Base-by-base conservation (phyloP, 176 grass and related monocot species). In the Oryza brachyantha region DNA sequence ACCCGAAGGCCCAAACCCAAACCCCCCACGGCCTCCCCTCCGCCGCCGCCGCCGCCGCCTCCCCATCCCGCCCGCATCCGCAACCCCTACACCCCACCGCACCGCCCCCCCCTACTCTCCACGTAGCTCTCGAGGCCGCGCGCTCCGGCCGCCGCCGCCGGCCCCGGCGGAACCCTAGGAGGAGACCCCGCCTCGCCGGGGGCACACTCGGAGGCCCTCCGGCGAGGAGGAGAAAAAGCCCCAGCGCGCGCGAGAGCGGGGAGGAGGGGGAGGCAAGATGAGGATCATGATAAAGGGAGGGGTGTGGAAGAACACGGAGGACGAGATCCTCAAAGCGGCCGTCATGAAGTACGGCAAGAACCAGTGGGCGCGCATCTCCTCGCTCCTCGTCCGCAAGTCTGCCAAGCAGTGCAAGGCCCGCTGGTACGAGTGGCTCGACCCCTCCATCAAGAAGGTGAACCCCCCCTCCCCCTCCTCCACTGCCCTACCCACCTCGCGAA, bases 271-370 rank as follows among this genome's bases (percentile, higher is more conserved):
- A 5, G 79, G 66, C 83, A 93, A 83, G 75, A 93, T 90, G 91
- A 93, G 91, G 91, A 93, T 90, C 68, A 93, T 90, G 91, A 93
- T 93, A 17, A 93, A 93, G 85, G 91, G 91, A 24, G 91, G 88
- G 29, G 91, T 93, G 74, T 93, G 91, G 91, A 93, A 93, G 88
- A 93, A 93, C 88, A 90, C 88, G 66, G 88, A 93, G 83, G 91
- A 93, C 5, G 88, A 93, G 91, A 90, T 93, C 83, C 91, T 93
- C 79, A 90, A 93, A 83, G 91, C 83, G 0, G 88, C 88, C 59
- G 91, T 93, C 13, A 93, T 93, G 91, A 93, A 93, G 79, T 93
- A 93, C 77, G 91, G 91, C 37, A 93, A 93, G 82, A 93, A 93
- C 79, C 91, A 93, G 85, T 93, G 85, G 91, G 88, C 91, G 72